Base-by-base conservation (phyloP, 2,329 filamentous ascomycete species). In the Monosporascus sp. region DNA sequence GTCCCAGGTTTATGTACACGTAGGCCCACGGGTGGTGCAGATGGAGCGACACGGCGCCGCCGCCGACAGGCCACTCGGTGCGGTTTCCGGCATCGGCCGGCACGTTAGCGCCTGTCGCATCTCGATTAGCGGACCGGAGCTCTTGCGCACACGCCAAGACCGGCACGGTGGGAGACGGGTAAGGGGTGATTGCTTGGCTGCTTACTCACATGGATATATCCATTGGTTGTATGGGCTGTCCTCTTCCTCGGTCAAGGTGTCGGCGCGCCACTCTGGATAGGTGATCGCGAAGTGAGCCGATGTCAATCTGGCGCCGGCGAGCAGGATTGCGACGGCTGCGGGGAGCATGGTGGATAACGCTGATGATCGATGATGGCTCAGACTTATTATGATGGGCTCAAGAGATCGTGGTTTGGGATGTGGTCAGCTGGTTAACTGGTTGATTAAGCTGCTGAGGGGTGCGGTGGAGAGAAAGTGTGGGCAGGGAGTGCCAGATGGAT, bases 21-120 rank as follows among this genome's bases (percentile, higher is more conserved):
- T 80, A 81, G 35, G 72, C 70, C 76, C 76, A 81, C 7, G 66
- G 59, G 67, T 81, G 79, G 68, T 78, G 77, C 35, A 81, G 73
- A 41, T 74, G 69, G 15, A 82, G 71, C 57, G 69, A 65, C 49
- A 82, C 61, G 37, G 73, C 69, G 57, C 78, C 78, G 57, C 78
- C 78, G 43, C 64, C 63, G n/a, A 79, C 62, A 36, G 78, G 77
- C 78, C 78, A 82, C 60, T 80, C 76, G 51, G 79, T 81, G 50
- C 73, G 67, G 62, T 79, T 79, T 49, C 67, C 70, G 44, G 60
- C 59, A 43, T 68, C 70, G 62, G 72, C 72, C 25, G 74, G 70
- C 37, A 79, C 77, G 36, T 74, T 74, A 51, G 72, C 79, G 60
- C 78, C 78, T 80, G 47, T 49, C 22, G 4, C 9, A 14, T 35